Base-by-base conservation (phyloP, 2,329 filamentous ascomycete genomes). In the Fusarium euwallaceae region DNA sequence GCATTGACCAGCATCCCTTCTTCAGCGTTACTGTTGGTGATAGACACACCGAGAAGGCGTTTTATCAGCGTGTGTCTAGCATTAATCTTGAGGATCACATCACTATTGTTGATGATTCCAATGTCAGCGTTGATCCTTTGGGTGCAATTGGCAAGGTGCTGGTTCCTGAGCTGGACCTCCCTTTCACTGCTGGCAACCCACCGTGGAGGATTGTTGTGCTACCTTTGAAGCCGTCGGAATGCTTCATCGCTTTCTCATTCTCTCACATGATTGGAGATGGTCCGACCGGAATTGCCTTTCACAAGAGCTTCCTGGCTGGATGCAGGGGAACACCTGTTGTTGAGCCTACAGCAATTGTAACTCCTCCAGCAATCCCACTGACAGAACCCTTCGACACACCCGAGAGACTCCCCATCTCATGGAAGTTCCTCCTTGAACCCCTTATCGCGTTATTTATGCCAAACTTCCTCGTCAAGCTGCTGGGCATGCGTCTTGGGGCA, bases 231-330 rank as follows among this genome's bases (percentile, higher is more conserved):
- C 5, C 45, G 0, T 53, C 41, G 2, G 63, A 69, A n/a, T 78
- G 71, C 22, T 75, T 79, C 39, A 7, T 79, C 39, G 64, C 66
- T 0, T 79, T 79, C 41, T 65, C 67, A 2, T 79, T 66, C 43
- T 79, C 76, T 24, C 78, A 79, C 16, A 61, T 67, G 1, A 77
- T 79, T 27, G 76, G 78, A 0, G 78, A 79, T 22, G 78, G 78
- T 2, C 58, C 75, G 2, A 62, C 73, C 2, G 78, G 78, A 6
- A 32, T 70, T 10, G 61, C 60, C 27, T 79, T 79, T 12, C 78
- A 79, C 43, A 76, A 65, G 55, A 69, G 67, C 5, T 77, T 79
- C 24, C 64, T 79, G 1, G 29, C 65, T 7, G 75, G 64, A 11
- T 53, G 70, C 22, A 65, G 41, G 22, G 41, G 68, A 10, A 12